Percentiles rank a stretch among this genome's conserved stretches.
Evolutionary conservation across 768 basidiomycete species (phyloP).

Genomic region (Cystobasidium ongulense): DNA sequence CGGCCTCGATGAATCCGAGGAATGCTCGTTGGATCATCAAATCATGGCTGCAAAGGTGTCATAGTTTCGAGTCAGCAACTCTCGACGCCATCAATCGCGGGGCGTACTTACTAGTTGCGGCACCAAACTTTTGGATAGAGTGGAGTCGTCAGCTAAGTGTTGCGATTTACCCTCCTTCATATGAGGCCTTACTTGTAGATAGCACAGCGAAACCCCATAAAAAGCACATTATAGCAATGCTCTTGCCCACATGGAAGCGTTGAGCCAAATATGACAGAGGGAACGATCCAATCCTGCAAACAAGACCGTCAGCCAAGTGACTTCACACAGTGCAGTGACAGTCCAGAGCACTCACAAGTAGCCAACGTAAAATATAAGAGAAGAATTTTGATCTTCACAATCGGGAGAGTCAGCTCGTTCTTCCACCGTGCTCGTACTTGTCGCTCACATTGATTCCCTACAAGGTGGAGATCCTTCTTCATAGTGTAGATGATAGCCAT

Average conservation of each 20-base stretch:
- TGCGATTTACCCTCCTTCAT: background rate
- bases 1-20: background rate
- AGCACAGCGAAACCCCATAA: background rate
- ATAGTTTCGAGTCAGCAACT: no score
- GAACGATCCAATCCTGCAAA: background rate
- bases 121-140: no score
- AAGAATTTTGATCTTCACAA: background rate
- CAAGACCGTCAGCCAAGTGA: background rate
- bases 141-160: no score
- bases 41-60: background rate
- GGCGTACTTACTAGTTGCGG: background rate
- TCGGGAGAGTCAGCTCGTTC: background rate
- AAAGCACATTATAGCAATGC: constrained; percentile 3
- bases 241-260: background rate
- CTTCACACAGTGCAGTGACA: no score
- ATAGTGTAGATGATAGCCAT: constrained; percentile 11
- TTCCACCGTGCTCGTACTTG: no score
- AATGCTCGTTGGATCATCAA: background rate
- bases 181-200: background rate
- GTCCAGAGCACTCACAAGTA: background rate
- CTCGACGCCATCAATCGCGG: background rate
- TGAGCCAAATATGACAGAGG: constrained; percentile 4
- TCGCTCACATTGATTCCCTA: background rate
- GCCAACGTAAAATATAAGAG: background rate
- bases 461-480: constrained; percentile 5